Base-by-base conservation (phyloP, 2,329 filamentous ascomycete genomes). In the Aphanocladium album region DNA sequence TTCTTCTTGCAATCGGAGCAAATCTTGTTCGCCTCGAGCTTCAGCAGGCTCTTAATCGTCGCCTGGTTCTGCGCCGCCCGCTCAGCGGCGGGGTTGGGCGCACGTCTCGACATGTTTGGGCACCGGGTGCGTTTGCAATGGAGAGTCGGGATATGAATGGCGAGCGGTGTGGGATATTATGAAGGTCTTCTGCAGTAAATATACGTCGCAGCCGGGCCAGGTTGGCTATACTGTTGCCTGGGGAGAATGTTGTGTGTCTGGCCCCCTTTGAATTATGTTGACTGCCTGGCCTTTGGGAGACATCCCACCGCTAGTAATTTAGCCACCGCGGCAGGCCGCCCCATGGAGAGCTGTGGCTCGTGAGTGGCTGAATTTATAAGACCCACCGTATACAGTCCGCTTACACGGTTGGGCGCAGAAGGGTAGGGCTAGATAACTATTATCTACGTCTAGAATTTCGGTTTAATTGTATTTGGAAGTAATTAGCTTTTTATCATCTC, bases 1-100 rank as follows among this genome's bases (percentile, higher is more conserved):
- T 98, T 99, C 74, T 89, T 88, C 82, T 99, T 99, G 85, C 95
- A 99, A 76, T 99, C 95, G 63, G 93, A 91, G 81, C 95, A 99
- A 72, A 90, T 86, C 81, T 99, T 99, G 80, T 99, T 99, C 64
- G 87, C 80, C 72, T 98, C 93, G 67, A 99, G 80, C 79, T 98
- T 99, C 73, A 98, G 82, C 68, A 99, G 84, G 72, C 85, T 92
- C 82, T 98, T 98, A 76, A 99, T 91, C 49, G 92, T 96, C 74
- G 89, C 87, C 75, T 91, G 89, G 79, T 99, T 99, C 78, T 96
- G 90, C 70, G 93, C 93, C 70, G 92, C 90, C 76, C 91, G 88
- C 77, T 96, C 91, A 67, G 91, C 89, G 66, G 87, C 87, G 72
- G 90, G 87, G 77, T 91, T 90, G 62, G 86, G 84, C 63, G 85